These are phyloP conservation scores for Plasmodium malariae DNA, from an alignment of 169 alveolate genomes.

Conservation along the genomic window DNA sequence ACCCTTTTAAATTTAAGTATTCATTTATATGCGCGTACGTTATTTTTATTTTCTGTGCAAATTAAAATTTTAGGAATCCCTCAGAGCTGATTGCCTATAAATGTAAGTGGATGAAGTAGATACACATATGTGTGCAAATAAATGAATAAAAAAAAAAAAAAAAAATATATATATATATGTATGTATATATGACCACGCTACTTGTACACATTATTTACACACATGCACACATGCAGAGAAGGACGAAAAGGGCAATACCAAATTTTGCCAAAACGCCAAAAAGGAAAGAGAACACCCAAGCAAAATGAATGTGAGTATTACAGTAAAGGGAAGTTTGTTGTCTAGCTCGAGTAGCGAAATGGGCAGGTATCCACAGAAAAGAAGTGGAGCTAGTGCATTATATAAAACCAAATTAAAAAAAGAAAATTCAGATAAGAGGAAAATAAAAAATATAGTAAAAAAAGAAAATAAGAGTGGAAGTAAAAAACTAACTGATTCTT, in stretches of 20 bases:
- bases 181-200: not conserved
- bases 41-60: not conserved
- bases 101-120: not conserved
- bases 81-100: not conserved
- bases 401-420: constrained; percentile 25
- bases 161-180: not conserved
- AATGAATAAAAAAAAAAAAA: not conserved
- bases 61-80: not conserved
- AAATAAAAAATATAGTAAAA: constrained; percentile 26
- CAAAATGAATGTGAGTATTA: constrained; percentile 49
- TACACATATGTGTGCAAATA: not conserved
- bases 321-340: constrained; percentile 25
- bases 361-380: not conserved
- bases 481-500: not conserved
- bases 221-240: not conserved
- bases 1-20: not conserved
- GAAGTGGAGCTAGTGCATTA: not conserved
- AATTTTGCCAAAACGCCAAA: not conserved
- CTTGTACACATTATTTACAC: not conserved
- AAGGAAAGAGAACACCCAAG: not conserved
- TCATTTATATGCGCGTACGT: not conserved
- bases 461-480: constrained; percentile 1
- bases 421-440: constrained; percentile 35
- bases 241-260: not conserved
- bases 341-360: constrained; percentile 25